phyloP scores from a whole-genome alignment of 2,329 filamentous ascomycete genomes.

The Cladosporium cucumerinum region DNA sequence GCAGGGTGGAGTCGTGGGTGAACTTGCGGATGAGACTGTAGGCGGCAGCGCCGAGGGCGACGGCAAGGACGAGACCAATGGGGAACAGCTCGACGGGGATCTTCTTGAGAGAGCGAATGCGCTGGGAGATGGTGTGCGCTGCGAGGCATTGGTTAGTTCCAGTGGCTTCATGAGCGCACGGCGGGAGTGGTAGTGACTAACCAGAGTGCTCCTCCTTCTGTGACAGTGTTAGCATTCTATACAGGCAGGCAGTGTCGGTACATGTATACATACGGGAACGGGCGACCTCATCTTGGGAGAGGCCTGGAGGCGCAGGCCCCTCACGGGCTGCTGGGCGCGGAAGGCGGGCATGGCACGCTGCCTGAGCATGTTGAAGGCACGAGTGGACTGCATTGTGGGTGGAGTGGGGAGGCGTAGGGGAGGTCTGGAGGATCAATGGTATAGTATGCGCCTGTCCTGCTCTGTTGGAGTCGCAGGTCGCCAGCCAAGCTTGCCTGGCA shows the following conservation, averaged over 20 bases:
- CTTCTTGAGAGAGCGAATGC: conserved; percentile 81
- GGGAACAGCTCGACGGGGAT: conserved; percentile 93
- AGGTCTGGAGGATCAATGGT: conserved; percentile 3
- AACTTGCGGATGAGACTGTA: conserved; percentile 86
- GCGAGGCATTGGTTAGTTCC: conserved; percentile 20
- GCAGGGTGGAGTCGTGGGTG: conserved; percentile 84
- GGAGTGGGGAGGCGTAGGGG: conserved; percentile 27
- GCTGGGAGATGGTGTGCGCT: conserved; percentile 98
- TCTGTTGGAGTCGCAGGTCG: conserved; percentile 13
- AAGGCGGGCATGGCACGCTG: conserved; percentile 32
- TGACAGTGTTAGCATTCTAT: conserved; percentile 39
- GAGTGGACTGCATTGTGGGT: conserved; percentile 38
- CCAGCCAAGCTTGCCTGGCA: conserved; percentile 13
- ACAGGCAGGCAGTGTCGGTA: neutral
- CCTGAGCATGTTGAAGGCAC: conserved; percentile 36
- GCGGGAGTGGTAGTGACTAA: conserved; percentile 41
- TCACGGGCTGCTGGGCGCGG: conserved; percentile 28
- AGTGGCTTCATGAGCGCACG: neutral
- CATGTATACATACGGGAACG: conserved; percentile 32
- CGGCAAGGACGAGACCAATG: conserved; percentile 80
- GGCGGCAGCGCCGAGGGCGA: conserved; percentile 70
- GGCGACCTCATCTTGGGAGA: conserved; percentile 30
- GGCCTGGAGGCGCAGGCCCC: conserved; percentile 31
- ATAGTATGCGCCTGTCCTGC: neutral
- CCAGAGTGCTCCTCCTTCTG: conserved; percentile 64